Percentiles rank a stretch among this genome's conserved stretches.
These are phyloP conservation scores for Candida odintsovae DNA, from an alignment of 805 yeast genomes.

Conservation along the genomic window DNA sequence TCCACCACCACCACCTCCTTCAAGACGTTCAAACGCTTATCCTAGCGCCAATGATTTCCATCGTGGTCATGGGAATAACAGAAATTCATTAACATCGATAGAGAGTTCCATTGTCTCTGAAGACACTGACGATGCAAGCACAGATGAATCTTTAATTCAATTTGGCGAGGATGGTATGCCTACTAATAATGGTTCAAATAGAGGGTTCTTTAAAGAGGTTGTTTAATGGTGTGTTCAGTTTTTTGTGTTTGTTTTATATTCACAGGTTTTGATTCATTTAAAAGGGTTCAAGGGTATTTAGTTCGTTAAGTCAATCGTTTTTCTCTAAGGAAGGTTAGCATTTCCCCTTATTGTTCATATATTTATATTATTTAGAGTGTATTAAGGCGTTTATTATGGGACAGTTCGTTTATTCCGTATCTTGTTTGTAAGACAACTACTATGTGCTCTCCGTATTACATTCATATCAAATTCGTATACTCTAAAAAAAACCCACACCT, in stretches of 20 bases:
- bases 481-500: neutral
- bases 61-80: constrained; percentile 16
- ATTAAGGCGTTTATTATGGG: too few relatives aligned
- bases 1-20: constrained; percentile 22
- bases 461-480: too few relatives aligned
- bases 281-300: too few relatives aligned
- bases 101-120: constrained; percentile 22
- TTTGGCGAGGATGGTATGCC: constrained; percentile 3
- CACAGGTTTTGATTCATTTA: neutral
- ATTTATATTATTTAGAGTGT: neutral
- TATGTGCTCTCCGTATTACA: too few relatives aligned
- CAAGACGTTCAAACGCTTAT: constrained; percentile 9
- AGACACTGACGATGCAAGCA: constrained; percentile 15
- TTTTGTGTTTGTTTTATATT: neutral
- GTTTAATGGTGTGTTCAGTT: constrained; percentile 2
- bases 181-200: constrained; percentile 1
- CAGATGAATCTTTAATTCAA: constrained; percentile 20
- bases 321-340: too few relatives aligned
- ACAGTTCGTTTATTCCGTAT: too few relatives aligned
- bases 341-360: neutral
- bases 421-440: too few relatives aligned
- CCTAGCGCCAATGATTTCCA: constrained; percentile 8
- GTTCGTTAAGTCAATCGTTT: too few relatives aligned
- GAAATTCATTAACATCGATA: constrained; percentile 16
- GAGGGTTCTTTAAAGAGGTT: constrained; percentile 22